Evolutionary conservation across 2,329 filamentous ascomycete genomes (phyloP), one percentile per base, ranked within the genome.

Genomic region (Davidsoniella eucalypti): DNA sequence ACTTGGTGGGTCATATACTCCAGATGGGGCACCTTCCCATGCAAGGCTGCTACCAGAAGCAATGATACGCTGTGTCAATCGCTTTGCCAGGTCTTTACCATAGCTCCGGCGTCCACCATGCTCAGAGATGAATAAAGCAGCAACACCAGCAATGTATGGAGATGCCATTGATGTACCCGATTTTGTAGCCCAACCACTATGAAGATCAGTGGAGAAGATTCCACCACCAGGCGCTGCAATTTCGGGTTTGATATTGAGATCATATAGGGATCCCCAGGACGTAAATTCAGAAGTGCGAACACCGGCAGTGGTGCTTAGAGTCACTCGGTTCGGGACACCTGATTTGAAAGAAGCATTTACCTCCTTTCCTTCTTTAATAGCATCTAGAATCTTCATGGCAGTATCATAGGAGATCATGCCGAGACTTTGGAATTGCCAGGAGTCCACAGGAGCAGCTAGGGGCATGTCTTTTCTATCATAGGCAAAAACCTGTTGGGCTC

Each of bases 91-190:
- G 6, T 33, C 29, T 1, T 33, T 36, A 6, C 6, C 43, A 7
- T 51, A 39, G 2, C 59, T 53, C 48, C 60, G 58, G 12, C 67
- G 63, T 1, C 68, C 67, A 2, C 68, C 68, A 48, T 66, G 58
- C 21, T 65, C 57, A 5, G 65, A 61, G 41, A 71, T 63, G 54
- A 67, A 71, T 23, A 72, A 57, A 5, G 67, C 69, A 2, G 68
- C 69, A 17, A 71, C 61, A 12, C 71, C 73, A 37, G 72, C 71
- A 23, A 73, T 63, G 52, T 73, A 73, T 0, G 73, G 73, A 5
- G 68, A 68, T 1, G 72, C 68, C 73, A 78, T 76, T 1, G 71
- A 75, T 0, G 75, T 77, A 43, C 74, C 75, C 40, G 65, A 69
- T 49, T 71, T 61, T 5, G 70, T 61, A 12, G 65, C 65, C 54